Evolutionary conservation across 371 early-diverging fungal species (phyloP).

Genomic region (Mortierella sp.): DNA sequence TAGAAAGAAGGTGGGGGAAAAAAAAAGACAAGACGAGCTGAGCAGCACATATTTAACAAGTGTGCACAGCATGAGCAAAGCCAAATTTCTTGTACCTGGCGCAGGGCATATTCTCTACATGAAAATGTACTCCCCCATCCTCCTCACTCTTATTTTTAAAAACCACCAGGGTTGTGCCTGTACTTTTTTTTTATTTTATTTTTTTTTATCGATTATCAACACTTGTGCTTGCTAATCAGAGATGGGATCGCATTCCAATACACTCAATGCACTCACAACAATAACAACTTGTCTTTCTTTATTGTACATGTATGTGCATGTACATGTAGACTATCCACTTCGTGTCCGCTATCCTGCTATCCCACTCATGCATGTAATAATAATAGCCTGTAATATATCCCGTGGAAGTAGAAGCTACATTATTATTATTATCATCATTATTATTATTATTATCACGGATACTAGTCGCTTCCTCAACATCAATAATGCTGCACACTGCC

Average conservation of each 20-base stretch:
- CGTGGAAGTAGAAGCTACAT: neutral
- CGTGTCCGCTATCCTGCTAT: neutral
- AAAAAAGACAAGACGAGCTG: neutral
- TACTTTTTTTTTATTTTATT: too few species aligned
- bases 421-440: too few species aligned
- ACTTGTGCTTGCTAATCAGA: neutral
- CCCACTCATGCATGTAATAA: constrained; percentile 6
- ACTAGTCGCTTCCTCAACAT: neutral
- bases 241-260: neutral
- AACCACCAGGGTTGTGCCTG: neutral
- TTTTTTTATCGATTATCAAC: neutral
- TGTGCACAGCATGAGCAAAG: too few species aligned
- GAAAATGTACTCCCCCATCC: neutral
- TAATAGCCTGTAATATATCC: neutral
- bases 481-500: too few species aligned
- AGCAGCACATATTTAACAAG: too few species aligned
- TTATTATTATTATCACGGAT: neutral
- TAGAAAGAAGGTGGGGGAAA: neutral
- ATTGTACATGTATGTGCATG: too few species aligned
- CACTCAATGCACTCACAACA: neutral
- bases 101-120: neutral
- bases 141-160: neutral
- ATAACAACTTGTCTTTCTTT: neutral
- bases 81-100: too few species aligned
- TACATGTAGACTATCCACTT: neutral